These are phyloP conservation scores for Pseudopediastrum boryanum DNA, from an alignment of 139 green algal genomes.

Conservation along the genomic window DNA sequence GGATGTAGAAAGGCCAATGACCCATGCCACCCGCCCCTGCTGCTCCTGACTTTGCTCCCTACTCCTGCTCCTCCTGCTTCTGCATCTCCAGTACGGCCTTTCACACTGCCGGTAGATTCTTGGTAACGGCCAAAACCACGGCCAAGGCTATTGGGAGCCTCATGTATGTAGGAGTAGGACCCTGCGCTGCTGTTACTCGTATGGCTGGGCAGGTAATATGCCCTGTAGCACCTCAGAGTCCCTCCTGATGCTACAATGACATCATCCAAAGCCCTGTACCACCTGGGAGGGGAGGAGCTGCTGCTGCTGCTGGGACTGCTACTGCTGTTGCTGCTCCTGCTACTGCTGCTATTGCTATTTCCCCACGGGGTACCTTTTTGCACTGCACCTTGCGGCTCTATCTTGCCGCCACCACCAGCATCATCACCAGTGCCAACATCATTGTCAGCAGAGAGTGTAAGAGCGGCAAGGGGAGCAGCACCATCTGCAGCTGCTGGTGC, in stretches of 20 bases:
- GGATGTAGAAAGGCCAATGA: conserved; percentile 19
- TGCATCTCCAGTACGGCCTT: background rate
- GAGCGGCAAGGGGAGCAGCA: too few relatives aligned
- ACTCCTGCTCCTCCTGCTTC: background rate
- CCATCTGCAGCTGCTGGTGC: background rate
- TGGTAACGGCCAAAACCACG: too few relatives aligned
- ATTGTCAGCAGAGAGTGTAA: too few relatives aligned
- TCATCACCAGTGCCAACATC: too few relatives aligned
- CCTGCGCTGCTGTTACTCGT: background rate
- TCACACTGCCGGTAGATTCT: too few relatives aligned
- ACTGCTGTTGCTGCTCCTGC: conserved; percentile 4
- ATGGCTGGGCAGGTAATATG: background rate
- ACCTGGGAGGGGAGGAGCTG: conserved; percentile 14
- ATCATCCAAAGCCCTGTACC: conserved; percentile 22
- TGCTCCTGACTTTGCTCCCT: background rate
- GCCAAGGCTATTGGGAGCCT: too few relatives aligned
- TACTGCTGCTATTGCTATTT: background rate
- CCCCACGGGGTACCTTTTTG: too few relatives aligned
- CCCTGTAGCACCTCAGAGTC: background rate
- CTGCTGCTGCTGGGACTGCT: background rate
- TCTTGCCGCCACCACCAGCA: too few relatives aligned
- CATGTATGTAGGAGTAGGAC: background rate
- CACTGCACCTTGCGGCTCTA: background rate
- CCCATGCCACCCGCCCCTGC: background rate
- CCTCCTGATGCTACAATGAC: background rate